Evolutionary conservation across 805 yeast genomes (phyloP), one percentile per base, ranked within the genome.

Genomic region (Blastobotrys chiropterorum): DNA sequence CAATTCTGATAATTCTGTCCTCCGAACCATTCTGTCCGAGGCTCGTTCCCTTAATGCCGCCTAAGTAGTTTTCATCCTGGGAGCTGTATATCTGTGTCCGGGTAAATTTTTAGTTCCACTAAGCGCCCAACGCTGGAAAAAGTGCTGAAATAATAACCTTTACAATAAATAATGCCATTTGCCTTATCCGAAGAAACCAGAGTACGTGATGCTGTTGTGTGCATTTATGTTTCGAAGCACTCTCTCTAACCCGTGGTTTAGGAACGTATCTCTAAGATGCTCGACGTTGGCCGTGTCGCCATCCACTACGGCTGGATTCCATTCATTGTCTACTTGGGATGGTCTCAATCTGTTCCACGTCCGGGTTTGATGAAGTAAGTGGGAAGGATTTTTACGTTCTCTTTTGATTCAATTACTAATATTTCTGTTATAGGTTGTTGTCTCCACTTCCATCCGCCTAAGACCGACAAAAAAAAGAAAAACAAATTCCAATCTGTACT

Each of bases 221-320:
- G n/a, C n/a, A n/a, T 21, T 31, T 17, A 26, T 17, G 16, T 15
- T 15, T 41, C 7, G 3, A 30, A 13, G 19, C 26, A n/a, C n/a
- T n/a, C n/a, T n/a, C n/a, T n/a, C n/a, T n/a, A n/a, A n/a, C n/a
- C n/a, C n/a, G n/a, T n/a, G n/a, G n/a, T n/a, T 26, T 48, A 86
- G 80, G 99, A 94, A 75, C 89, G 98, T 74, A 80, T 94, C 70
- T 73, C 83, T 68, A 88, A 84, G 69, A 73, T 90, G 57, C 73
- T 90, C 60, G 95, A 86, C 62, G 76, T 88, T 62, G 82, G 96
- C 58, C 87, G 89, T 67, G 86, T 88, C 49, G 78, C 85, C 64
- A 86, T 92, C 53, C 99, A 95, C 72, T 94, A 90, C 72, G 97
- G 98, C 46, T 94, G 96, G 88, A 84, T 94, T 63, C 99, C 99